A percentile compares a stretch with the other conserved stretches of the same genome.
These are phyloP conservation scores for Phalaenopsis hybrid DNA, from an alignment of 116 monocot genomes.

Conservation along the genomic window DNA sequence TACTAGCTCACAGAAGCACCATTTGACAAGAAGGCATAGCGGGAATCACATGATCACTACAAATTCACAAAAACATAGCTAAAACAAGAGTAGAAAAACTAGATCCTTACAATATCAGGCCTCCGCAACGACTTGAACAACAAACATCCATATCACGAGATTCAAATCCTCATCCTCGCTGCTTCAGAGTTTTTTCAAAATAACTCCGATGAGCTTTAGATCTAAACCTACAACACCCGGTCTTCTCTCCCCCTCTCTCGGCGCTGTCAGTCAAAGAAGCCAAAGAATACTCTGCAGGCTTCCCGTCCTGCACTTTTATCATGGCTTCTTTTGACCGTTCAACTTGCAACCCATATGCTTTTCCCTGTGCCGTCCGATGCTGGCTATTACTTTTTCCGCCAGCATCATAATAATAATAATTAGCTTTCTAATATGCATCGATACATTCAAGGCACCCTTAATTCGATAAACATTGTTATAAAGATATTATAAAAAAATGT, in stretches of 20 bases:
- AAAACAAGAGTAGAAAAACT: not conserved
- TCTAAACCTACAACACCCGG: not conserved
- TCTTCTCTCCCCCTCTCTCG: not conserved
- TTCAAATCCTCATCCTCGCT: not conserved
- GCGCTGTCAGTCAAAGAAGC: constrained; percentile 6
- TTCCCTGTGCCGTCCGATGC: not conserved
- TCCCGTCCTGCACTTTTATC: not conserved
- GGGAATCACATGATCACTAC: not conserved
- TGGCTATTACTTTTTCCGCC: too few relatives aligned
- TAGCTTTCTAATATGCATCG: too few relatives aligned
- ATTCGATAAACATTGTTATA: too few relatives aligned
- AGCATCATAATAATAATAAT: too few relatives aligned
- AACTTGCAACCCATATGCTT: not conserved
- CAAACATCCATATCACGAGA: not conserved
- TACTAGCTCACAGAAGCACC: not conserved
- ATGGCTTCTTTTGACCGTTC: constrained; percentile 10
- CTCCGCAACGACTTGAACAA: not conserved
- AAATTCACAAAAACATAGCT: not conserved
- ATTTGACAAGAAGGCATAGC: not conserved
- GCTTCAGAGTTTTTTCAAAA: not conserved
- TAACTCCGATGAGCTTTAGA: not conserved
- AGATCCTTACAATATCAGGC: not conserved
- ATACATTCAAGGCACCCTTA: too few relatives aligned
- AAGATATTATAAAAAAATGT: too few relatives aligned
- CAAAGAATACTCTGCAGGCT: not conserved